Evolutionary conservation across 1,284 basidiomycete genomes (phyloP), one percentile per base, ranked within the genome.

Genomic region (Sanghuangporus sanghuang): DNA sequence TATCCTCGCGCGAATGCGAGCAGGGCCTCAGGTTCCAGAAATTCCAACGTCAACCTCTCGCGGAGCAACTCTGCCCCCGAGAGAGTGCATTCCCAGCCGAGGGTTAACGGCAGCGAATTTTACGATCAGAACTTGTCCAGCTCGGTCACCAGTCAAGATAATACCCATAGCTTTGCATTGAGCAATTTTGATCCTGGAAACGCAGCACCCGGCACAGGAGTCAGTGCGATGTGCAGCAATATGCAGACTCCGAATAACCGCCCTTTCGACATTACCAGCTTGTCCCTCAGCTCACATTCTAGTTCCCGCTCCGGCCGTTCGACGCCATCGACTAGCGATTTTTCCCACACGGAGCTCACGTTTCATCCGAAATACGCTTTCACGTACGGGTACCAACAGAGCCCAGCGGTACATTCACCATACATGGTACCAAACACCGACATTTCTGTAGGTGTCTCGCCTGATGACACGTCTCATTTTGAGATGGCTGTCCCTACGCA

Each of bases 21-120:
- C 35, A 14, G 18, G 7, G 12, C 21, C 6, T 35, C 21, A 23
- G 46, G 16, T 36, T 1, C 27, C 42, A 38, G 14, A 18, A 32
- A 35, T 36, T 32, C 38, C 59, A 40, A 35, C 38, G 46, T 11
- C 11, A 38, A 38, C 44, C 12, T 57, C 32, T 8, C 55, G 18
- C 61, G 61, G 54, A 63, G 55, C 55, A 63, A 57, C 23, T 63
- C 61, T 48, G 61, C 53, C 16, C 61, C 54, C n/a, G 48, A 32
- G 14, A 40, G 53, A 18, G 42, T 40, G 42, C 39, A 57, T 59
- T 18, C 53, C 14, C 57, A 9, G 57, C n/a, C 44, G 27, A 23
- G 46, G 35, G 46, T 46, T 14, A 48, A 27, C 32, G 57, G 44
- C 21, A 5, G 50, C 12, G 21, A 12, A 12, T 27, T 14, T n/a